Evolutionary conservation across 306 rosid genomes (phyloP).

Genomic region (Prunus armeniaca): DNA sequence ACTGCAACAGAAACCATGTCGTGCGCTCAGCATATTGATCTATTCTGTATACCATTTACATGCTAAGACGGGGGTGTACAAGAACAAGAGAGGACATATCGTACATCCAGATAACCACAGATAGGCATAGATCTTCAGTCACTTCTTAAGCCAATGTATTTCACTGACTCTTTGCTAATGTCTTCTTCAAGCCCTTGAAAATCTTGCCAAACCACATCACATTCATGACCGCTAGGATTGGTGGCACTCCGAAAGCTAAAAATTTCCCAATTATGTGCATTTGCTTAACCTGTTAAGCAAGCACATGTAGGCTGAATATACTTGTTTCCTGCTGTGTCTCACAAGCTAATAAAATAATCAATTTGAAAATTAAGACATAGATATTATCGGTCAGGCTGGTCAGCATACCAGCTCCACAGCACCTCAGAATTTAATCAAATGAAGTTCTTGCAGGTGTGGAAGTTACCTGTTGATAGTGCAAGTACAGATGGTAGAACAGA

Average conservation of each 20-base stretch:
- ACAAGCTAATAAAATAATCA: background rate
- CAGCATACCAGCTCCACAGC: background rate
- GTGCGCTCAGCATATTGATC: background rate
- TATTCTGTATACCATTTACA: background rate
- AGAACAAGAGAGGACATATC: background rate
- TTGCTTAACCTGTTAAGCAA: conserved; percentile 57
- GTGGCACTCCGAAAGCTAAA: conserved; percentile 66
- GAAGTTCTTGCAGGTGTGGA: background rate
- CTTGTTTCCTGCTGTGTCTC: background rate
- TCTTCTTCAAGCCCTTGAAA: conserved; percentile 77
- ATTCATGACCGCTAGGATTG: conserved; percentile 68
- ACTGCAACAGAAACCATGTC: background rate
- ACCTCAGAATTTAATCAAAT: conserved; percentile 12
- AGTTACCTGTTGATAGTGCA: conserved; percentile 85
- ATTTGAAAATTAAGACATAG: background rate
- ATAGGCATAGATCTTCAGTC: background rate
- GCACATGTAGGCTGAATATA: background rate
- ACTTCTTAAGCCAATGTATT: background rate
- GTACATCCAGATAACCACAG: background rate
- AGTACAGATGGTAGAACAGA: conserved; percentile 81
- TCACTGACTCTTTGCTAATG: conserved; percentile 84
- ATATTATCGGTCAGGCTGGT: too few species aligned
- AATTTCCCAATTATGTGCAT: conserved; percentile 57
- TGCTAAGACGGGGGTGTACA: background rate
- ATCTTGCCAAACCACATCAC: conserved; percentile 88